Base-by-base conservation (phyloP, 352 stramenopile genomes). In the Phytophthora niederhauseri region DNA sequence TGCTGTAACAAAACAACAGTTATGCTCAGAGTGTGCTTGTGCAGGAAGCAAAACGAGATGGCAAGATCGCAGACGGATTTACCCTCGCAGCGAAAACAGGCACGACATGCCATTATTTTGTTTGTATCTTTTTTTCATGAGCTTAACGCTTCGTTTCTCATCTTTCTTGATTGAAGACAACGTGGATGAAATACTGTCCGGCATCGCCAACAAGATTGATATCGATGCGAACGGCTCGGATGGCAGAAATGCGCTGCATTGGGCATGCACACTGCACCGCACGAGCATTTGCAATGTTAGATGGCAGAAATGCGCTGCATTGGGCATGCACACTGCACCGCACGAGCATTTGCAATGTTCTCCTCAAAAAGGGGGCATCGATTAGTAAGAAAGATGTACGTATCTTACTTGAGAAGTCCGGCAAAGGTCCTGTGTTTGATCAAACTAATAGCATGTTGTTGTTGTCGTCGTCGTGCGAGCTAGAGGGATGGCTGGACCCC, bases 201-300 rank as follows among this genome's bases (percentile, higher is more conserved):
- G 62, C 17, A 92, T 95, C 38, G 82, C 85, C 22, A 92, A 90
- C 62, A 86, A 84, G 12, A 87, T 81, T 61, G 79, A 93, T 55
- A 92, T 95, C 20, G 69, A 95, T 26, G 81, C 77, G 1, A 77
- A 92, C n/a, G 85, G 82, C 3, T 92, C 85, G 0, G 87, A 93
- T 38, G 85, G 87, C 3, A 87, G 87, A 67, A 95, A 95, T 65
- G 85, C 84, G 6, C 63, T 95, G 4, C 87, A 95, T 68, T 95
- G 87, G 85, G 85, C 84, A 8, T 93, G 84, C 19, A 92, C 85
- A 3, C 64, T 95, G 46, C 87, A 92, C 52, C 80, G 87, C 28
- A 86, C 82, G 6, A 92, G 82, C 31, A 92, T 93, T 49, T 92
- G 85, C 45, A 85, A 93, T 55, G 76, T 95, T n/a, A n/a, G 87